A percentile compares a stretch with the other conserved stretches of the same genome.
These are phyloP conservation scores for Priceomyces melissophilus DNA, from an alignment of 805 yeast genomes.

Conservation along the genomic window DNA sequence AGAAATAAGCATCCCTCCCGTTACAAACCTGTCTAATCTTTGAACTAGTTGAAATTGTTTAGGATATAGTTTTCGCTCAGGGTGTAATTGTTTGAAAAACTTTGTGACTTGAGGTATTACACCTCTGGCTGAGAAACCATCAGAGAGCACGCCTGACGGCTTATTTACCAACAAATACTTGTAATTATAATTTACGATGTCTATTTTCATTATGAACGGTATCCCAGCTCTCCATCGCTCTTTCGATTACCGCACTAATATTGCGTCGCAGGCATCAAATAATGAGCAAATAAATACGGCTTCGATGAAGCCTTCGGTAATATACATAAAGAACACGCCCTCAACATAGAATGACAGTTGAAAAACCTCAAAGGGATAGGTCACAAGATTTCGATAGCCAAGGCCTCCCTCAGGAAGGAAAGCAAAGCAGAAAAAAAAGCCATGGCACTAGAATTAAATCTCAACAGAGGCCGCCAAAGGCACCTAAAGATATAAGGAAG, in stretches of 20 bases:
- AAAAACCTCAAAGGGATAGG: not conserved
- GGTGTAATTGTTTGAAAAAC: slow-evolving; percentile 8
- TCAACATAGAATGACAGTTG: not conserved
- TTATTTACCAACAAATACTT: slow-evolving; percentile 19
- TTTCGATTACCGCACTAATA: too few relatives aligned
- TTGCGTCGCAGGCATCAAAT: too few relatives aligned
- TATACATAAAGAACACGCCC: not conserved
- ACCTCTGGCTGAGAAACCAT: slow-evolving; percentile 8
- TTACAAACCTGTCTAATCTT: slow-evolving; percentile 20
- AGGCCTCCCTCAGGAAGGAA: not conserved
- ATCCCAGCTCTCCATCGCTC: too few relatives aligned
- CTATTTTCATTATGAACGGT: slow-evolving; percentile 1
- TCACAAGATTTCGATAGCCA: not conserved
- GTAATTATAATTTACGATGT: slow-evolving; percentile 13
- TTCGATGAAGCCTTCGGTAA: too few relatives aligned
- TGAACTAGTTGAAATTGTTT: slow-evolving; percentile 14
- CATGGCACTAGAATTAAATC: not conserved
- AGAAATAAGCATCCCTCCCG: slow-evolving; percentile 21
- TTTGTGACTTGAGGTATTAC: slow-evolving; percentile 13
- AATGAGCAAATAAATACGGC: too few relatives aligned
- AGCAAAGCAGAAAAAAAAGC: not conserved
- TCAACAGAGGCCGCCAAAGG: not conserved
- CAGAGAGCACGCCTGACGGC: slow-evolving; percentile 17
- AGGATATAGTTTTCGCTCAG: slow-evolving; percentile 9
- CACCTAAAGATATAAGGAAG: slow-evolving; percentile 10